phyloP scores from a whole-genome alignment of 1,139 yeast species.

The Torulaspora globosa region DNA sequence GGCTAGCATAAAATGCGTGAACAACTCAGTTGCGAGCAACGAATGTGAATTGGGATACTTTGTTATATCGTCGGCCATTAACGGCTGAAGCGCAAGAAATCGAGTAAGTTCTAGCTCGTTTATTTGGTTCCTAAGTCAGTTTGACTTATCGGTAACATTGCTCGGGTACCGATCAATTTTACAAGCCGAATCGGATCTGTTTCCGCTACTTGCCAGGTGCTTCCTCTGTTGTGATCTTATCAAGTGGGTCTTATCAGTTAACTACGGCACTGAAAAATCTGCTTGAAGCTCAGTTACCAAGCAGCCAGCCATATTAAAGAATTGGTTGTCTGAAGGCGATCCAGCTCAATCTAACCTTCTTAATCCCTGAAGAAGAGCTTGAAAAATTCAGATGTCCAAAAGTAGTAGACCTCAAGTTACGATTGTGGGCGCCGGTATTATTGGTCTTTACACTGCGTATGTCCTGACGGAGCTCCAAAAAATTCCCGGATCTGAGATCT shows the following conservation, averaged over 20 bases:
- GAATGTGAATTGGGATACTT: neutral
- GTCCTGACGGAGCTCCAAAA: slow-evolving; percentile 45
- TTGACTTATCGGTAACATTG: too few species aligned
- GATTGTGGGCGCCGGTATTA: slow-evolving; percentile 54
- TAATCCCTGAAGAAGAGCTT: too few species aligned
- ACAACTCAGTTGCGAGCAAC: neutral
- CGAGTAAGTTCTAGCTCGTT: too few species aligned
- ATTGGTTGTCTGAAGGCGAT: neutral
- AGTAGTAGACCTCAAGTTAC: slow-evolving; percentile 10
- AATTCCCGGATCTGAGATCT: slow-evolving; percentile 46
- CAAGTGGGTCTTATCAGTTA: neutral
- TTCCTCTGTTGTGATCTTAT: neutral
- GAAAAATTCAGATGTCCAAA: slow-evolving; percentile 2
- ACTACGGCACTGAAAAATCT: neutral
- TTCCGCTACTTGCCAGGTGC: neutral
- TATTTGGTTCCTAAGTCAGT: too few species aligned
- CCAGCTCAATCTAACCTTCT: neutral
- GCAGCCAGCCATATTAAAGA: neutral
- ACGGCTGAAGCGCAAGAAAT: neutral
- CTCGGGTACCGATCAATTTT: neutral
- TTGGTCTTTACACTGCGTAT: slow-evolving; percentile 65
- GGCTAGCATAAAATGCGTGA: too few species aligned
- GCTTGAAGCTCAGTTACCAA: too few species aligned
- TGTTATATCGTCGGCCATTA: neutral
- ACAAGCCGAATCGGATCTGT: neutral